Percentiles rank a stretch among this genome's conserved stretches.
phyloP scores from a whole-genome alignment of 306 rosid species.

The Parietaria judaica region DNA sequence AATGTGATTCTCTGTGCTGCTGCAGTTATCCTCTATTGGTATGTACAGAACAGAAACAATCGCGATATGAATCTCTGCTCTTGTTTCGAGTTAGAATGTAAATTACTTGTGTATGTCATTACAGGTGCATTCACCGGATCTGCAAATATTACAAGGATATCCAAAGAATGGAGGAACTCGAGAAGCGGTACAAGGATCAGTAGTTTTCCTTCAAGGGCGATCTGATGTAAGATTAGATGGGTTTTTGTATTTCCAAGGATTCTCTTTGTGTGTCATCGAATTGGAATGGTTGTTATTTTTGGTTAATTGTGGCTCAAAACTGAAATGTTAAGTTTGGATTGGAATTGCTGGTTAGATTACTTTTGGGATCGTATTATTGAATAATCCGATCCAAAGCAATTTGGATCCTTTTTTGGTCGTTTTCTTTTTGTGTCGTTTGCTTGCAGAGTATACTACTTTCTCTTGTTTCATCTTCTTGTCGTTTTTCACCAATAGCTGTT shows the following conservation, averaged over 20 bases:
- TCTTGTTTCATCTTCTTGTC: too few relatives aligned
- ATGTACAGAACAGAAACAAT: slow-evolving; percentile 9
- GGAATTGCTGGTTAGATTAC: too few relatives aligned
- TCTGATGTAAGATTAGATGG: slow-evolving; percentile 18
- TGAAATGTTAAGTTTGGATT: too few relatives aligned
- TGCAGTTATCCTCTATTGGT: slow-evolving; percentile 89
- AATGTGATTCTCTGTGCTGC: slow-evolving; percentile 68
- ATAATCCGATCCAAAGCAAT: too few relatives aligned
- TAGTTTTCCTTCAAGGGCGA: slow-evolving; percentile 24
- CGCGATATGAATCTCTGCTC: too few relatives aligned
- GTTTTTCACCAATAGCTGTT: too few relatives aligned
- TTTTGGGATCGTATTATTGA: too few relatives aligned
- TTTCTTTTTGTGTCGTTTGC: too few relatives aligned
- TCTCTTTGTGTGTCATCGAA: background rate
- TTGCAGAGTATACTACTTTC: too few relatives aligned
- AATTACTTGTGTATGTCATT: background rate
- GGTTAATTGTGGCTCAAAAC: background rate
- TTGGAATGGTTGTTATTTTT: background rate
- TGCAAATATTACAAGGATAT: slow-evolving; percentile 75
- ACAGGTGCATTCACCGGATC: slow-evolving; percentile 68
- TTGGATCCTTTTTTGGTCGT: too few relatives aligned
- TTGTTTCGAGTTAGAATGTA: too few relatives aligned
- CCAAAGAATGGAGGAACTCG: slow-evolving; percentile 71
- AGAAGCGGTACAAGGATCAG: slow-evolving; percentile 71
- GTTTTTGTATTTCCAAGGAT: background rate